A percentile compares a stretch with the other conserved stretches of the same genome.
Conservation (phyloP, 2,329 filamentous ascomycete genomes). For the Blastomyces percursus region DNA sequence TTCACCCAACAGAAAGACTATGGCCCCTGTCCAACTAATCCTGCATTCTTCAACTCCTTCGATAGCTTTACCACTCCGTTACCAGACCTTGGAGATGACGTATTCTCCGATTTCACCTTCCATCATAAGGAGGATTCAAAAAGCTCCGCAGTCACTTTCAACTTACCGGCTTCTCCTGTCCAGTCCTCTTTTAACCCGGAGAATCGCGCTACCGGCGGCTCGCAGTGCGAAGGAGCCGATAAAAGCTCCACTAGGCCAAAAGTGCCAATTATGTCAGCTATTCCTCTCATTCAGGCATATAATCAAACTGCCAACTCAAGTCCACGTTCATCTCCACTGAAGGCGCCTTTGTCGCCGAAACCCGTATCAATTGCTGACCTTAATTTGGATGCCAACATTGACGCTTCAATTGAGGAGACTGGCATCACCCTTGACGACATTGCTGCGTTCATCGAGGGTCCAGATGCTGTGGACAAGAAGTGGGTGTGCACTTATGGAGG, state of each 20-base stretch:
- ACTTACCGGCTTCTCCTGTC: constrained; percentile 31
- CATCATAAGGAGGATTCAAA: constrained; percentile 13
- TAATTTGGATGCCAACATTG: constrained; percentile 45
- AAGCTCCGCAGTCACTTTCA: constrained; percentile 17
- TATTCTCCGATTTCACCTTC: constrained; percentile 14
- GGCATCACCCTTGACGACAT: constrained; percentile 83
- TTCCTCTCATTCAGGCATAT: constrained; percentile 18
- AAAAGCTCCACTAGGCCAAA: constrained; percentile 15
- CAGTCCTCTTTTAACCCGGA: constrained; percentile 44
- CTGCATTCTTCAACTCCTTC: constrained; percentile 38
- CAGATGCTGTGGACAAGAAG: constrained; percentile 61
- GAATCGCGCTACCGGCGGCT: constrained; percentile 42
- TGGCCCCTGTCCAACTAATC: constrained; percentile 47
- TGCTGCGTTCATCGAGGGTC: constrained; percentile 59
- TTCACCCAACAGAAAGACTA: constrained; percentile 31
- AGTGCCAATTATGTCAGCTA: constrained; percentile 22
- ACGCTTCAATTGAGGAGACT: constrained; percentile 60
- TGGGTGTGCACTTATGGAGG: constrained; percentile 67
- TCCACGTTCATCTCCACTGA: constrained; percentile 20
- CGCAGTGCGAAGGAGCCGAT: constrained; percentile 13
- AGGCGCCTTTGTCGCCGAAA: constrained; percentile 32
- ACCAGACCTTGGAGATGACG: constrained; percentile 9
- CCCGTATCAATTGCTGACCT: constrained; percentile 38
- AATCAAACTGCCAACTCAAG: constrained; percentile 11
- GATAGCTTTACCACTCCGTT: constrained; percentile 46